Evolutionary conservation across 176 grass and related monocot genomes (phyloP), one percentile per base, ranked within the genome.

Genomic region (Neostapfia colusana): DNA sequence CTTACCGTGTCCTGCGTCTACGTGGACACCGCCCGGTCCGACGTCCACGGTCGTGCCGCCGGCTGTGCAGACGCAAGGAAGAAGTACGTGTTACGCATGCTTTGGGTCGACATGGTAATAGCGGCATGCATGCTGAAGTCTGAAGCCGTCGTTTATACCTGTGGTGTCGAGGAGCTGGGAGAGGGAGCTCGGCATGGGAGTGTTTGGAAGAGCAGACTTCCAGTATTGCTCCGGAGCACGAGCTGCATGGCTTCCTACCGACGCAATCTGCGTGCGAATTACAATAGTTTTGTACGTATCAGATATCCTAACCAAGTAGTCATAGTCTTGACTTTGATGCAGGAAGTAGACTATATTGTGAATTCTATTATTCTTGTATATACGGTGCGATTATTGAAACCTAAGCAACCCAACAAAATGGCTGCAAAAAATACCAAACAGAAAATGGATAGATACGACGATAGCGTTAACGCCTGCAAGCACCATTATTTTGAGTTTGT

Each of bases 151-250:
- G 26, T 43, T 43, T 48, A 12, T 78, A 20, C 88, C 81, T 67
- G 18, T 63, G 21, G 78, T 27, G 40, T 40, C 65, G 8, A 93
- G 80, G 24, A 82, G 82, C 44, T 80, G 79, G 42, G 76, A 79
- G 74, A 93, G 77, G 55, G 91, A 81, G 40, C 59, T 77, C 4
- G 85, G 91, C 84, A 93, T 93, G 70, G 85, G 82, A 25, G 85
- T 85, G 74, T 80, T 58, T 10, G 85, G 88, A 48, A 93, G 79
- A 69, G 81, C 79, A 37, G 88, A 81, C 41, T 80, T 72, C 91
- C 91, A 91, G 72, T 93, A 91, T 10, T 74, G 67, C 54, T 79
- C 81, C 13, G 90, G 84, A 72, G 90, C 26, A 9, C 76, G 34
- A 36, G 73, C 81, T 71, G 87, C 90, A 87, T 89, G 84, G 70